A percentile compares a stretch with the other conserved stretches of the same genome.
Evolutionary conservation across 805 yeast genomes (phyloP).

Genomic region (Lipomyces starkeyi): DNA sequence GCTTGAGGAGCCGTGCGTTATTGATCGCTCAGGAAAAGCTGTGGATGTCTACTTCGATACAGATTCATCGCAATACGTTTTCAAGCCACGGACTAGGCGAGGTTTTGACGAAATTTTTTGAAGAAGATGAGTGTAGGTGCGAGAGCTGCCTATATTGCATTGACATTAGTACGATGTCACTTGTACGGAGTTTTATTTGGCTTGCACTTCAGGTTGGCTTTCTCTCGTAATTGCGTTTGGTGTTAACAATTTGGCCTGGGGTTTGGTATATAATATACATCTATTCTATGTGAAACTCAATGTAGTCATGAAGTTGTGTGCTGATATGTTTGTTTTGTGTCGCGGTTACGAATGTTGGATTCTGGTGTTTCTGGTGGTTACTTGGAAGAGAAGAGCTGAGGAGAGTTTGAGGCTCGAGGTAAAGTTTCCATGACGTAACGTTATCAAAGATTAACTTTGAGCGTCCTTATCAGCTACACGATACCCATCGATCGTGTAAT

Average conservation of each 20-base stretch:
- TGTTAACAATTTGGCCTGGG: neutral
- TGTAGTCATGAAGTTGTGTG: neutral
- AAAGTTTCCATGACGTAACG: neutral
- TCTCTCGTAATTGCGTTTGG: neutral
- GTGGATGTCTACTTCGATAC: constrained; percentile 29
- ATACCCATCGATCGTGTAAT: neutral
- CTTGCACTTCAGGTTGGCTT: neutral
- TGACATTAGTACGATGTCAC: neutral
- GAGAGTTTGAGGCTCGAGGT: neutral
- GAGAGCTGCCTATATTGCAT: neutral
- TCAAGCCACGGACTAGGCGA: neutral
- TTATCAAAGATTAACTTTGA: too few relatives aligned
- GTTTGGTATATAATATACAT: neutral
- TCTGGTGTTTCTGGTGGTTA: neutral
- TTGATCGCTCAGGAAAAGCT: constrained; percentile 41
- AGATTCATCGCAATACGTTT: neutral
- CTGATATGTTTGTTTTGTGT: too few relatives aligned
- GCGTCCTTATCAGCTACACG: neutral
- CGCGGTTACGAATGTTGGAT: too few relatives aligned
- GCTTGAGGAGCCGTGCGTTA: constrained; percentile 86
- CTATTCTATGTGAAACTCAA: neutral
- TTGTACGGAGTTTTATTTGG: neutral
- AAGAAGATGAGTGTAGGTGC: neutral
- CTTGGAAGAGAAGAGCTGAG: neutral
- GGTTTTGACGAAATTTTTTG: neutral